These are phyloP conservation scores for Aspergillus novofumigatus DNA, from an alignment of 2,329 filamentous ascomycete genomes.

Conservation along the genomic window DNA sequence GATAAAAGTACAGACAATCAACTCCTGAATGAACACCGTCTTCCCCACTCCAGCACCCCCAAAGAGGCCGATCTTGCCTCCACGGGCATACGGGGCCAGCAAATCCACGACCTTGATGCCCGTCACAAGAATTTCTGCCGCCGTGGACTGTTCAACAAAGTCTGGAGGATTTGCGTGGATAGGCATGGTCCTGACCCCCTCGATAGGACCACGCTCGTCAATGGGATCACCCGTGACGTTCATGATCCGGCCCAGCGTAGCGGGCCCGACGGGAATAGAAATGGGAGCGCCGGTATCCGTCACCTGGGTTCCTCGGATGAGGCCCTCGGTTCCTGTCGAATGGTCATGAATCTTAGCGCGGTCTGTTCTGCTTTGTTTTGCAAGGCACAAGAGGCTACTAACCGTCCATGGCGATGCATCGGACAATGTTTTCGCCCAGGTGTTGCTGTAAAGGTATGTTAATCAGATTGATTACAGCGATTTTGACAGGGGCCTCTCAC, in stretches of 20 bases:
- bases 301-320: conserved; percentile 83
- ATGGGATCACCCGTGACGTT: conserved; percentile 99
- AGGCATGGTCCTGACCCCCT: conserved; percentile 77
- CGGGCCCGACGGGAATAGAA: conserved; percentile 89
- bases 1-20: conserved; percentile 63
- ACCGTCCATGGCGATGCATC: conserved; percentile 99
- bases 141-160: conserved; percentile 94
- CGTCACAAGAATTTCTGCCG: conserved; percentile 93
- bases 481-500: conserved; percentile 55
- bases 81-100: conserved; percentile 97
- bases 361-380: too few species aligned
- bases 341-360: too few species aligned
- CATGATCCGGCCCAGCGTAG: conserved; percentile 96
- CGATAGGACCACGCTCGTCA: conserved; percentile 98
- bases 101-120: conserved; percentile 99
- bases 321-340: conserved; percentile 88
- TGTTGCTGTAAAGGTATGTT: conserved; percentile 70
- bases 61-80: conserved; percentile 99
- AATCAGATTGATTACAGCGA: conserved; percentile 8
- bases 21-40: conserved; percentile 99
- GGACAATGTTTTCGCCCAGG: conserved; percentile 97
- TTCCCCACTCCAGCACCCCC: conserved; percentile 99
- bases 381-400: conserved; percentile 39
- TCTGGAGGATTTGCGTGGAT: conserved; percentile 92
- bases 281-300: conserved; percentile 91